phyloP scores from a whole-genome alignment of 129 eudicot species.

The Flaveria sonorensis region DNA sequence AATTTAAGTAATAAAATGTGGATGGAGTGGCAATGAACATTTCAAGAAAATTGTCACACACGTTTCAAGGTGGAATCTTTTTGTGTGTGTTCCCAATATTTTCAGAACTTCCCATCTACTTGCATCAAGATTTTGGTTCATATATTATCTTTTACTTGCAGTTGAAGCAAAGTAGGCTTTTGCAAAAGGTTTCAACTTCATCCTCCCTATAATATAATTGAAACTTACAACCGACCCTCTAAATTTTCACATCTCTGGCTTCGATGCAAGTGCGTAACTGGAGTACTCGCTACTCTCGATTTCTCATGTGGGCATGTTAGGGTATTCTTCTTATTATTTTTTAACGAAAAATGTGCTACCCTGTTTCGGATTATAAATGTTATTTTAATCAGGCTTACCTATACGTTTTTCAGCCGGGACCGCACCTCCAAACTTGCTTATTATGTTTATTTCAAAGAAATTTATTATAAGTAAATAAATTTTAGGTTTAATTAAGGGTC shows the following conservation, averaged over 20 bases:
- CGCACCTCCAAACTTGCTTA: too few species aligned
- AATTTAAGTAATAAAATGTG: too few species aligned
- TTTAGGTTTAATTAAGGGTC: too few species aligned
- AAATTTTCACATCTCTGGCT: constrained; percentile 17
- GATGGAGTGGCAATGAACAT: not conserved
- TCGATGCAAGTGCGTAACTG: constrained; percentile 17
- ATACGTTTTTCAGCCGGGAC: too few species aligned
- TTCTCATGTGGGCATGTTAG: constrained; percentile 17
- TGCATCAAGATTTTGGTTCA: constrained; percentile 11
- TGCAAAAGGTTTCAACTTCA: constrained; percentile 16
- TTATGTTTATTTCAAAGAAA: too few species aligned
- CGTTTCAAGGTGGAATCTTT: constrained; percentile 35
- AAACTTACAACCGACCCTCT: constrained; percentile 19
- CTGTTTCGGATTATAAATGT: too few species aligned
- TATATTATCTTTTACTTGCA: constrained; percentile 26
- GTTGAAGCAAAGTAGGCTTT: constrained; percentile 32
- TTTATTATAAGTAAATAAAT: too few species aligned
- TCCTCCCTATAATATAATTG: not conserved
- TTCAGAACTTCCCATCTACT: constrained; percentile 11
- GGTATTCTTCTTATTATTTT: not conserved
- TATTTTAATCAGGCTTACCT: too few species aligned
- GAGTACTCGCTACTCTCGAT: constrained; percentile 21
- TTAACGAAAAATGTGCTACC: too few species aligned
- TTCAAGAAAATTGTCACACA: constrained; percentile 18
- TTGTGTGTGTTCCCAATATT: constrained; percentile 37